phyloP scores from a whole-genome alignment of 768 basidiomycete species.

The Roridomyces roridus region DNA sequence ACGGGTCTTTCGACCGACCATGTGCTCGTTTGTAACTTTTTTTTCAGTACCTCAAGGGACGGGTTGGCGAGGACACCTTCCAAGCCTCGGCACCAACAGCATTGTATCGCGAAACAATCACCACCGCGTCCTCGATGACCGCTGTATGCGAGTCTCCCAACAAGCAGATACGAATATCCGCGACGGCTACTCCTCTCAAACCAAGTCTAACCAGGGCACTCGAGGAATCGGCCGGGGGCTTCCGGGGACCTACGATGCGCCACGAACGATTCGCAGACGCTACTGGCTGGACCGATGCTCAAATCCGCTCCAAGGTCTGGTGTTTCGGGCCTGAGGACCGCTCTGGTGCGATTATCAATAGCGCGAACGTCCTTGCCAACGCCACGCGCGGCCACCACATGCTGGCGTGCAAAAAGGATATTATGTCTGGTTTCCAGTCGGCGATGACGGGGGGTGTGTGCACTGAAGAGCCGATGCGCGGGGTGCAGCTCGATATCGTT shows the following conservation, averaged over 20 bases:
- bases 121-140: conserved; percentile 91
- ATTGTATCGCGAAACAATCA: conserved; percentile 96
- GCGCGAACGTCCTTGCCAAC: not conserved
- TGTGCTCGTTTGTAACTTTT: no score
- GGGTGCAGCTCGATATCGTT: not conserved
- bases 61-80: no score
- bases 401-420: not conserved
- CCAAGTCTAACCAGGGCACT: conserved; percentile 95
- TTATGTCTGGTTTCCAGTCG: not conserved
- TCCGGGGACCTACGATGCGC: not conserved
- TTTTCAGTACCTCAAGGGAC: conserved; percentile 97
- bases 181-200: conserved; percentile 89
- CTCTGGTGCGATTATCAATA: not conserved
- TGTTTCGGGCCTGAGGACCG: no score
- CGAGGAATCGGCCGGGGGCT: conserved; percentile 46
- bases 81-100: conserved; percentile 98
- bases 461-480: not conserved
- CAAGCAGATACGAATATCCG: conserved; percentile 98
- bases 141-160: conserved; percentile 99
- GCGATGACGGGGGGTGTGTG: not conserved
- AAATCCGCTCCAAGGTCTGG: not conserved
- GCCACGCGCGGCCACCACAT: not conserved
- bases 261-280: not conserved
- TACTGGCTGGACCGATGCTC: not conserved
- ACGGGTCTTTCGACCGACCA: no score